Evolutionary conservation across 805 yeast species (phyloP), one percentile per base, ranked within the genome.

Genomic region (Myxozyma lipomycoides): DNA sequence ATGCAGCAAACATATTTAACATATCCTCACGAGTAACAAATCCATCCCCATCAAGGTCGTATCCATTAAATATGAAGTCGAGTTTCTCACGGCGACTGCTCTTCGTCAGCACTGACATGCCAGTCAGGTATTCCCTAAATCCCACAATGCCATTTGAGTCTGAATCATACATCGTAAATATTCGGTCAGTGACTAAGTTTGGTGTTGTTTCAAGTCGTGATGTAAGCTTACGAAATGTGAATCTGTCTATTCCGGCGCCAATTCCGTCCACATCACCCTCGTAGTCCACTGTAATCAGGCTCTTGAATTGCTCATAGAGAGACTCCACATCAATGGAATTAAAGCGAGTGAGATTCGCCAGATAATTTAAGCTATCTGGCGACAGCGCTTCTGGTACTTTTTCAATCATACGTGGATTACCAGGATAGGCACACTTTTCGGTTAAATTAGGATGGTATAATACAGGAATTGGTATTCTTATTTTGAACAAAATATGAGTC

Each of bases 381-480:
- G 46, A 21, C 4, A 57, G 45, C 6, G 12, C 5, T 9, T 37
- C 24, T 22, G 51, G 53, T 10, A 56, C 25, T 15, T 40, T 40
- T 17, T 35, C 41, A n/a, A 52, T 52, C 6, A 51, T 24, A 12
- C 47, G 25, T 10, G 54, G 46, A 23, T 48, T 47, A 25, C 52
- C 56, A 21, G 51, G 56, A 23, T 62, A 64, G 19, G 54, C 49
- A 3, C 57, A 35, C 37, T 49, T 45, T 10, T 54, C 46, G 4
- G 60, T 43, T 61, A 63, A 59, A 23, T 60, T 61, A 2, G 67
- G 67, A n/a, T 57, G 49, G 26, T 48, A 45, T 48, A 56, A 49
- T 9, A 62, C 46, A 21, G 69, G 67, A 9, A 65, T 61, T 9
- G 69, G 68, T 10, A 62, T 49, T 21, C 52, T 47, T 34, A 65